A percentile compares a stretch with the other conserved stretches of the same genome.
Conservation (phyloP, 768 basidiomycete species). For the Hortiboletus campestris region DNA sequence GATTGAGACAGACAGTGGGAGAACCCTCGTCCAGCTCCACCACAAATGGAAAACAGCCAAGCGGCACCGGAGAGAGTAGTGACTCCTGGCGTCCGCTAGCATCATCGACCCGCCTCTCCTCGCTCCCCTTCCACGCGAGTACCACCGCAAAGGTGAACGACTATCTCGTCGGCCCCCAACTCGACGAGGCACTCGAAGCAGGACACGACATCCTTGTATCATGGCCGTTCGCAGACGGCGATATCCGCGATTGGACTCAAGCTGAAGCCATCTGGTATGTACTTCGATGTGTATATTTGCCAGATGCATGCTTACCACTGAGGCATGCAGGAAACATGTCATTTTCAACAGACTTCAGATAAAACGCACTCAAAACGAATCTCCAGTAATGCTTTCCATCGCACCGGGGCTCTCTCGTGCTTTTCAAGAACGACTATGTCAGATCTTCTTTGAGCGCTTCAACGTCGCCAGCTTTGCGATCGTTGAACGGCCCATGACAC, state of each 20-base stretch:
- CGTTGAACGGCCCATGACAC: constrained; percentile 80
- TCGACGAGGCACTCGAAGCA: constrained; percentile 76
- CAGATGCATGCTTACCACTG: constrained; percentile 3
- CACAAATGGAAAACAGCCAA: constrained; percentile 22
- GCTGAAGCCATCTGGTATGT: constrained; percentile 85
- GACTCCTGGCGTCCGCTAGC: constrained; percentile 35
- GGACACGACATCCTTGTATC: constrained; percentile 73
- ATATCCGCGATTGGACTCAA: constrained; percentile 75
- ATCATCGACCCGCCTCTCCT: constrained; percentile 49
- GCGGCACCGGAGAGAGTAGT: constrained; percentile 15
- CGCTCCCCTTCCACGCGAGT: constrained; percentile 41
- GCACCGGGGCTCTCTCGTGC: constrained; percentile 61
- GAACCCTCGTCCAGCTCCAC: constrained; percentile 31
- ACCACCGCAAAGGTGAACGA: constrained; percentile 61
- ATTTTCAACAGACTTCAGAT: constrained; percentile 74
- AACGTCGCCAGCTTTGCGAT: constrained; percentile 82
- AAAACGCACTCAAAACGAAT: constrained; percentile 83
- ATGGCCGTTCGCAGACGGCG: constrained; percentile 79
- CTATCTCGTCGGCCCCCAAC: constrained; percentile 77
- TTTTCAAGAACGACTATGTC: constrained; percentile 71
- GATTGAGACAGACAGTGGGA: constrained; percentile 47
- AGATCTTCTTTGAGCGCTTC: constrained; percentile 90
- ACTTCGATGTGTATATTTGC: not conserved
- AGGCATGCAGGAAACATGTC: constrained; percentile 69
- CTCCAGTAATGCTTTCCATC: constrained; percentile 76